Evolutionary conservation across 331 rosid genomes (phyloP).

Genomic region (Malus hybrid): DNA sequence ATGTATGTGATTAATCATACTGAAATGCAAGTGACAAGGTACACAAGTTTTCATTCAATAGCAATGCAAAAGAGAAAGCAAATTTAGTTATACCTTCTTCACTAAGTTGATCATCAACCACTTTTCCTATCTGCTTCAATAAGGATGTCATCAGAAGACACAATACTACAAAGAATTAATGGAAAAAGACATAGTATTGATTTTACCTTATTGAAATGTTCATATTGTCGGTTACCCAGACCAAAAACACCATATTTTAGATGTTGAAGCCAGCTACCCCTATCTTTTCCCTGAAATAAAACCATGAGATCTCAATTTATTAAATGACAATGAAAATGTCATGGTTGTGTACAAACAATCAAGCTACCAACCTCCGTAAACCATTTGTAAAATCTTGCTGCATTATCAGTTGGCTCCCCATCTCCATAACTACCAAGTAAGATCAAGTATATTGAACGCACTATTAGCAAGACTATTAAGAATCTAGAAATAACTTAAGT

Average conservation of each 20-base stretch:
- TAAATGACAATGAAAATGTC: slow-evolving; percentile 4
- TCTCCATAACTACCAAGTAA: slow-evolving; percentile 75
- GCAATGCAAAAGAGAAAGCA: slow-evolving; percentile 2
- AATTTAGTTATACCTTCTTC: slow-evolving; percentile 62
- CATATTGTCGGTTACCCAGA: slow-evolving; percentile 93
- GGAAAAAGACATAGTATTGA: slow-evolving; percentile 5
- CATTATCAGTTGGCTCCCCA: slow-evolving; percentile 98
- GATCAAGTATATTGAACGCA: slow-evolving; percentile 17
- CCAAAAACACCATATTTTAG: slow-evolving; percentile 84
- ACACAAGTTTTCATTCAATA: neutral
- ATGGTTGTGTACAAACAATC: neutral
- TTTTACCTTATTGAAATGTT: slow-evolving; percentile 92
- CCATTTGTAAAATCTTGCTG: slow-evolving; percentile 94
- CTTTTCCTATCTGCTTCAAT: slow-evolving; percentile 71
- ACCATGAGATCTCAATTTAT: slow-evolving; percentile 12
- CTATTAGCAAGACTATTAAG: slow-evolving; percentile 6
- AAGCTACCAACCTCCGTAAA: slow-evolving; percentile 68
- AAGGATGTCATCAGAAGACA: slow-evolving; percentile 19
- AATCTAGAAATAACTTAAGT: neutral
- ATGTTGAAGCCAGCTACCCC: slow-evolving; percentile 74
- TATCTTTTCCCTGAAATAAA: slow-evolving; percentile 58
- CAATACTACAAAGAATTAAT: neutral
- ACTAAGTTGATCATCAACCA: slow-evolving; percentile 68
- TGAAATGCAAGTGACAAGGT: neutral
- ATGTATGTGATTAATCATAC: neutral